Evolutionary conservation across 2,329 filamentous ascomycete species (phyloP), one percentile per base, ranked within the genome.

Genomic region (Microcyclosporella mali): DNA sequence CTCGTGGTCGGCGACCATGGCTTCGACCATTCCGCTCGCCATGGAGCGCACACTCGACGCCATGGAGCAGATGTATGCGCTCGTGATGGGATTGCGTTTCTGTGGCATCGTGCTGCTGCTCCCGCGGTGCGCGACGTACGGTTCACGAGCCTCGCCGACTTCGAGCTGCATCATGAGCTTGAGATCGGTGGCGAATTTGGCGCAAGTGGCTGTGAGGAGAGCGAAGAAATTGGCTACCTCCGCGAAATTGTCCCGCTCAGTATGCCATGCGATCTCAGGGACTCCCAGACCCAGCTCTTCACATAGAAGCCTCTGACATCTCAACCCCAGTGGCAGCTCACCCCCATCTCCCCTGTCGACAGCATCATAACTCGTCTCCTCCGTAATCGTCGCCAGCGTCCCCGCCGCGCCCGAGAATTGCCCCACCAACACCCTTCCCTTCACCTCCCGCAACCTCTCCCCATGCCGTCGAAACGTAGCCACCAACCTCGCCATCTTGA

Each of bases 51-150:
- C 51, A n/a, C 40, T 52, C 15, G 43, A 41, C 6, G 55, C 54
- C 47, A 54, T 52, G 15, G 56, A 45, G 16, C 49, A 55, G 14
- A 59, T 51, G 35, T 59, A 58, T 4, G 57, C 56, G 28, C 49
- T 46, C 1, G 49, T 50, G 33, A 60, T 59, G 1, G 57, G 57
- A 32, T 59, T 60, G 2, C 56, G 48, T 42, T 59, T 60, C 54
- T 77, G 74, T 0, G 74, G 73, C 74, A 78, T 77, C 0, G 74
- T 77, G 1, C 69, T 74, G 0, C 70, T 74, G 1, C 71, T 71
- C 1, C 74, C 74, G 8, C 74, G 66, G 43, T 77, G 72, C 1
- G 71, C 70, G 1, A 75, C 71, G 30, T 73, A 77, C 10, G 57
- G 56, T 37, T 60, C 58, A 10, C 50, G 27, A 3, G 50, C 56